phyloP scores from a whole-genome alignment of 139 green algal species.

The Picochlorum costavermella region DNA sequence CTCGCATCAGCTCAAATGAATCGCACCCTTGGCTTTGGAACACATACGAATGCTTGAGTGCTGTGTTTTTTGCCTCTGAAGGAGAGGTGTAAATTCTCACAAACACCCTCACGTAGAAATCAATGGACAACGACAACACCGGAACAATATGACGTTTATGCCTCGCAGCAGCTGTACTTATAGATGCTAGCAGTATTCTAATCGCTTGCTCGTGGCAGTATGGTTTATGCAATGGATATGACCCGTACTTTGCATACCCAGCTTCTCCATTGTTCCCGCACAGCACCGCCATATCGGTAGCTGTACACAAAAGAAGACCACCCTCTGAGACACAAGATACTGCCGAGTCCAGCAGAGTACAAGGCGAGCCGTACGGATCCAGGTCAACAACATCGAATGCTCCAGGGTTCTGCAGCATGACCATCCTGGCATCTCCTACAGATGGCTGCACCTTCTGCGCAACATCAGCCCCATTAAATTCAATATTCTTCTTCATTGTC shows the following conservation, averaged over 20 bases:
- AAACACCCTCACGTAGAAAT: conserved; percentile 97
- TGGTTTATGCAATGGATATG: conserved; percentile 77
- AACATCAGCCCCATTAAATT: conserved; percentile 56
- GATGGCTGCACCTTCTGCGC: conserved; percentile 39
- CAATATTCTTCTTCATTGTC: conserved; percentile 73
- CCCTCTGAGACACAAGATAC: conserved; percentile 86
- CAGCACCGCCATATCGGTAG: conserved; percentile 96
- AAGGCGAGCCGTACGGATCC: conserved; percentile 93
- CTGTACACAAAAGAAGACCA: conserved; percentile 88
- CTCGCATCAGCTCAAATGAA: conserved; percentile 75
- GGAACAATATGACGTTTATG: conserved; percentile 91
- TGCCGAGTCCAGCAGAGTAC: conserved; percentile 80
- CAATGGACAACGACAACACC: conserved; percentile 79
- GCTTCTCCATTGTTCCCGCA: conserved; percentile 90
- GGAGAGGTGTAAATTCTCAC: conserved; percentile 77
- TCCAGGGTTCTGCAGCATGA: conserved; percentile 66
- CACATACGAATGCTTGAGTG: conserved; percentile 77
- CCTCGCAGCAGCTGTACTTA: conserved; percentile 51
- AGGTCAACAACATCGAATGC: conserved; percentile 89
- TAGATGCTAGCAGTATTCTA: conserved; percentile 83
- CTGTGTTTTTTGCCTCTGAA: conserved; percentile 53
- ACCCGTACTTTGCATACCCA: conserved; percentile 92
- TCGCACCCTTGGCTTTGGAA: conserved; percentile 89
- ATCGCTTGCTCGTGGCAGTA: conserved; percentile 95
- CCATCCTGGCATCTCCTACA: conserved; percentile 67